Evolutionary conservation across 2,329 filamentous ascomycete genomes (phyloP), one percentile per base, ranked within the genome.

Genomic region (Calonectria montana): DNA sequence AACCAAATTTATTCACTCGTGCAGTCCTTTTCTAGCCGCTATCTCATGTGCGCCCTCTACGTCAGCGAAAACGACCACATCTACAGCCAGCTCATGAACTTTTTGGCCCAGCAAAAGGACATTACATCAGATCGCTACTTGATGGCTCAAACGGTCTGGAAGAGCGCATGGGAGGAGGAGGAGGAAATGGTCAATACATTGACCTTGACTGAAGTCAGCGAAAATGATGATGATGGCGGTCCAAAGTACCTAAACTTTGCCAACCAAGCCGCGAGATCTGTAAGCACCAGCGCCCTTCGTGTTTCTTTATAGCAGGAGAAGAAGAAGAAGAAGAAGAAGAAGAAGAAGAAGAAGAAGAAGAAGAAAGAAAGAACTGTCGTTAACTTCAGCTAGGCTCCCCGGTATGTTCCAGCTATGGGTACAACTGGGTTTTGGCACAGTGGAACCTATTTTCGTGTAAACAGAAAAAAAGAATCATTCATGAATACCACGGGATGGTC

Each of bases 11-110:
- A 85, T 74, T 72, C 76, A 15, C 69, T 83, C 25, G 10, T 84
- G 2, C 80, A 82, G 55, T 72, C 76, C 13, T 67, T 88, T 18
- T 73, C 89, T 31, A 81, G 81, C n/a, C 79, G 81, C 8, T 83
- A 90, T 73, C 83, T 90, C 67, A 88, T 87, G 80, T 86, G 87
- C 64, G 86, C 84, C 72, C 84, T 92, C 67, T 86, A 87, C 63
- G 84, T 93, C 59, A 85, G 83, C 69, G 88, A 87, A 71, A 85
- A 85, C 50, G 91, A 93, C 76, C 87, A 89, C 66, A 90, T 92
- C 31, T 91, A 91, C 76, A 64, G 79, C 3, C 88, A 92, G 65
- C 76, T 92, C 61, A 90, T 92, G 84, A 86, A 87, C 65, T 92
- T 88, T 84, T 84, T 92, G 9, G 87, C 88, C 0, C 80, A 85